A percentile compares a stretch with the other conserved stretches of the same genome.
Conservation (phyloP, 2,329 filamentous ascomycete genomes). For the Delphinella strobiligena region DNA sequence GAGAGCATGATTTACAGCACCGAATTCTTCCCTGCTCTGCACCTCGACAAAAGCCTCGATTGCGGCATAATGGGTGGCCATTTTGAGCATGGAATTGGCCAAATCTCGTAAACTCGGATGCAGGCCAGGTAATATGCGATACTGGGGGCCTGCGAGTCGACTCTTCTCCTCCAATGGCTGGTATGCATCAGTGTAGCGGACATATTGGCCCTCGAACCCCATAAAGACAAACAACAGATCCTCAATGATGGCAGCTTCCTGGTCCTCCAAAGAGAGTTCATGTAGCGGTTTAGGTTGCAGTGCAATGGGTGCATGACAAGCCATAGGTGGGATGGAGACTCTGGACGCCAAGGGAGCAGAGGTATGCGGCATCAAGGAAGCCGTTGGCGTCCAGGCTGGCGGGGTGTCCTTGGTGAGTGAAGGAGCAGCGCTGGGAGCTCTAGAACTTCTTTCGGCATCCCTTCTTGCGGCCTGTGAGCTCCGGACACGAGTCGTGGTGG, state of each 20-base stretch:
- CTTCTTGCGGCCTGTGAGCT: constrained; percentile 11
- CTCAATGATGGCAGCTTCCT: constrained; percentile 79
- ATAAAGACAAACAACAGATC: constrained; percentile 92
- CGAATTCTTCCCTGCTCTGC: constrained; percentile 84
- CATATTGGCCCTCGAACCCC: constrained; percentile 97
- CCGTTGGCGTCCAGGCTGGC: constrained; percentile 65
- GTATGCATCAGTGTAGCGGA: constrained; percentile 73
- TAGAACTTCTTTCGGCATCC: constrained; percentile 1
- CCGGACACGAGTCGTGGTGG: constrained; percentile 21
- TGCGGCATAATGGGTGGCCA: constrained; percentile 86
- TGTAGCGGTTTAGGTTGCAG: constrained; percentile 57
- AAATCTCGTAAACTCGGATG: constrained; percentile 87
- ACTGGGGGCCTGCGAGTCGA: constrained; percentile 69
- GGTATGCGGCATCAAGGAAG: constrained; percentile 57
- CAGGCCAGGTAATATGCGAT: constrained; percentile 67
- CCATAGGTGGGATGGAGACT: constrained; percentile 48
- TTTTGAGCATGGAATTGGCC: constrained; percentile 77
- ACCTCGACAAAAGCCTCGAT: constrained; percentile 90
- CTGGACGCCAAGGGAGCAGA: constrained; percentile 61
- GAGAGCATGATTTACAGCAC: constrained; percentile 86
- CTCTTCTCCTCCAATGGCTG: constrained; percentile 78
- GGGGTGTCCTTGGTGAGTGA: constrained; percentile 8
- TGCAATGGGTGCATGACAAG: constrained; percentile 55
- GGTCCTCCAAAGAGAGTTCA: constrained; percentile 63
- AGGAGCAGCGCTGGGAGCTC: not conserved